phyloP scores from a whole-genome alignment of 2,329 filamentous ascomycete species.

The Fusarium stilboides region DNA sequence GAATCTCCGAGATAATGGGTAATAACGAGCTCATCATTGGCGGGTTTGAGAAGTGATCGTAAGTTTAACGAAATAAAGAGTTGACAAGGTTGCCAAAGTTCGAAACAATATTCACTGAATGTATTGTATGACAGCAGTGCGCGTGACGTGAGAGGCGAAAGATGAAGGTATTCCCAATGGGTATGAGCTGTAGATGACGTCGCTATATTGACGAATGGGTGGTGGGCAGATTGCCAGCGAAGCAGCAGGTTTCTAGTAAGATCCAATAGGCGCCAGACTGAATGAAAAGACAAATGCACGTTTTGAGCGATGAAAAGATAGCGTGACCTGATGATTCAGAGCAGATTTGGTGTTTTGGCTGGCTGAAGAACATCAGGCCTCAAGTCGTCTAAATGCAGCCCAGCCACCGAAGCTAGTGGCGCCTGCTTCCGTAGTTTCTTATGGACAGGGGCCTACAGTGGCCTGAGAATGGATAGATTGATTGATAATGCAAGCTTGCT shows the following conservation, averaged over 20 bases:
- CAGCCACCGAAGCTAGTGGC: conserved; percentile 29
- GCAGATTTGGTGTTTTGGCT: conserved; percentile 20
- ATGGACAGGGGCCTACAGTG: no score
- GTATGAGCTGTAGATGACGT: conserved; percentile 35
- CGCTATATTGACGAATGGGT: conserved; percentile 12
- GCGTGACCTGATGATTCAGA: conserved; percentile 7
- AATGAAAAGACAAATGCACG: background rate
- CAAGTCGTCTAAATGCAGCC: conserved; percentile 9
- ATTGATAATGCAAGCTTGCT: conserved; percentile 21
- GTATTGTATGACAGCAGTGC: background rate
- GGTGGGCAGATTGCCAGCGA: background rate
- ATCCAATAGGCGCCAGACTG: background rate
- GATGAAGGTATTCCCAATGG: conserved; percentile 27
- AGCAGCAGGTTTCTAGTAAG: conserved; percentile 1
- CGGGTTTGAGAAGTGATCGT: background rate
- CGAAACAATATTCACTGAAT: background rate
- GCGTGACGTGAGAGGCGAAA: conserved; percentile 34
- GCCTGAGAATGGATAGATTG: background rate
- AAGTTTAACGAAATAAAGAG: background rate
- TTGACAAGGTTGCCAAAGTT: no score
- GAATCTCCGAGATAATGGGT: conserved; percentile 69
- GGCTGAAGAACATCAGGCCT: conserved; percentile 16
- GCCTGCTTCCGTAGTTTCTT: background rate
- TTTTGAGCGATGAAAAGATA: conserved; percentile 6
- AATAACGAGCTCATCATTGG: conserved; percentile 66